Conservation (phyloP, 1,284 basidiomycete species). For the Takashimella koratensis region DNA sequence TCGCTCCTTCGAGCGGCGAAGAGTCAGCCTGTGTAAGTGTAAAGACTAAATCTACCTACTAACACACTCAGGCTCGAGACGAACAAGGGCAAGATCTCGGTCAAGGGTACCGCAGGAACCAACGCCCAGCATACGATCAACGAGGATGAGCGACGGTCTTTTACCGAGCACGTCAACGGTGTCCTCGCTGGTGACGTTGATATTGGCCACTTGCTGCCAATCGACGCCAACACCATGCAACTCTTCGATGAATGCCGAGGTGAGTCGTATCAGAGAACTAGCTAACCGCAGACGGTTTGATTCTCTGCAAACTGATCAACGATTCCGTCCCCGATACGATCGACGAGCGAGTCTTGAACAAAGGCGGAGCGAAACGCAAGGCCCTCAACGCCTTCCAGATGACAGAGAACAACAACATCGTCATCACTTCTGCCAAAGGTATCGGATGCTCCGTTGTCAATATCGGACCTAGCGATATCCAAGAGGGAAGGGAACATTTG, state of each 20-base stretch:
- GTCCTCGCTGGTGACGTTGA: conserved; percentile 85
- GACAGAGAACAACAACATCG: conserved; percentile 99
- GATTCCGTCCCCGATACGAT: conserved; percentile 99
- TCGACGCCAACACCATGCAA: conserved; percentile 98
- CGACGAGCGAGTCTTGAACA: conserved; percentile 96
- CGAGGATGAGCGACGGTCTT: conserved; percentile 92
- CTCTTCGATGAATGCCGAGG: conserved; percentile 91
- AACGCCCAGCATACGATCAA: conserved; percentile 98
- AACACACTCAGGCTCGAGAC: conserved; percentile 63
- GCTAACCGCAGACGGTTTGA: conserved; percentile 67
- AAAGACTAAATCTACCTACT: no score
- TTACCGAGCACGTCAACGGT: conserved; percentile 95
- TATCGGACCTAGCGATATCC: conserved; percentile 88
- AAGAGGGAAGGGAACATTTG: conserved; percentile 91
- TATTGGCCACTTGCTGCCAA: conserved; percentile 76
- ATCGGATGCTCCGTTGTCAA: conserved; percentile 99
- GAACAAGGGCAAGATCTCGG: conserved; percentile 83
- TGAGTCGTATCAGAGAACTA: conserved; percentile 22
- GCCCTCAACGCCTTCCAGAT: conserved; percentile 94
- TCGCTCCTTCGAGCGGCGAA: conserved; percentile 38
- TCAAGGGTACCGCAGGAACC: conserved; percentile 83
- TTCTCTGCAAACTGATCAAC: conserved; percentile 98
- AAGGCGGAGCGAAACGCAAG: conserved; percentile 57
- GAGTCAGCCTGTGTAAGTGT: conserved; percentile 40
- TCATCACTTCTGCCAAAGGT: conserved; percentile 95